Percentiles rank a stretch among this genome's conserved stretches.
Evolutionary conservation across 805 yeast species (phyloP).

Genomic region (Saccharomycopsis lassenensis): DNA sequence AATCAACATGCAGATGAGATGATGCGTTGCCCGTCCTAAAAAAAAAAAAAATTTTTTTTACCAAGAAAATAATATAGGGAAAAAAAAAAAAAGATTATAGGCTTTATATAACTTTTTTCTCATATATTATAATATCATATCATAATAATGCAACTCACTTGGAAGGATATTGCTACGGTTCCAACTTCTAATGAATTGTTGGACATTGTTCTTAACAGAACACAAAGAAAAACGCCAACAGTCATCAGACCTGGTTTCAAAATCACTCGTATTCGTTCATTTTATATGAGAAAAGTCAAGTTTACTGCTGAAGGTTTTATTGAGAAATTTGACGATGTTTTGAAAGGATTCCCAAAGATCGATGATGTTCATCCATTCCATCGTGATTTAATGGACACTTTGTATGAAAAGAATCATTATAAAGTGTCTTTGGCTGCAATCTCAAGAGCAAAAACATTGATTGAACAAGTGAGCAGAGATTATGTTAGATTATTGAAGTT

Average conservation of each 20-base stretch:
- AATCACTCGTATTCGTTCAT: slow-evolving; percentile 91
- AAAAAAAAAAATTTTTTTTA: too few species aligned
- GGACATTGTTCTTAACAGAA: slow-evolving; percentile 93
- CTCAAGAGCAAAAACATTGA: slow-evolving; percentile 83
- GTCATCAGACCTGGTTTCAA: slow-evolving; percentile 94
- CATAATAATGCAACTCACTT: slow-evolving; percentile 76
- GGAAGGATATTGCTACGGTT: slow-evolving; percentile 97
- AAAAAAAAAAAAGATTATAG: too few species aligned
- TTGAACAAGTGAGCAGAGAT: slow-evolving; percentile 95
- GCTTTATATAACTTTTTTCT: too few species aligned
- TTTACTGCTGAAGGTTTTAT: slow-evolving; percentile 93
- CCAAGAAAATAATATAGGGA: too few species aligned
- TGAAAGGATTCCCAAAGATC: slow-evolving; percentile 88
- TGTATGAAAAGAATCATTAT: slow-evolving; percentile 96
- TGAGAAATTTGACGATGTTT: slow-evolving; percentile 80
- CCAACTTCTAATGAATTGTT: slow-evolving; percentile 86
- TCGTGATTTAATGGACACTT: slow-evolving; percentile 93
- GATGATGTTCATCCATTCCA: slow-evolving; percentile 98
- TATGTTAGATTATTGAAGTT: slow-evolving; percentile 88
- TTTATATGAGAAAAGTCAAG: slow-evolving; percentile 96
- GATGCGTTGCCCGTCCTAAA: too few species aligned
- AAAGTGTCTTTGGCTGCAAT: slow-evolving; percentile 93
- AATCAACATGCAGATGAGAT: too few species aligned
- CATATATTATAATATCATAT: too few species aligned
- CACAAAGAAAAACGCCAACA: slow-evolving; percentile 99